Conservation (phyloP, 2,329 filamentous ascomycete species). For the Lomentospora prolificans region DNA sequence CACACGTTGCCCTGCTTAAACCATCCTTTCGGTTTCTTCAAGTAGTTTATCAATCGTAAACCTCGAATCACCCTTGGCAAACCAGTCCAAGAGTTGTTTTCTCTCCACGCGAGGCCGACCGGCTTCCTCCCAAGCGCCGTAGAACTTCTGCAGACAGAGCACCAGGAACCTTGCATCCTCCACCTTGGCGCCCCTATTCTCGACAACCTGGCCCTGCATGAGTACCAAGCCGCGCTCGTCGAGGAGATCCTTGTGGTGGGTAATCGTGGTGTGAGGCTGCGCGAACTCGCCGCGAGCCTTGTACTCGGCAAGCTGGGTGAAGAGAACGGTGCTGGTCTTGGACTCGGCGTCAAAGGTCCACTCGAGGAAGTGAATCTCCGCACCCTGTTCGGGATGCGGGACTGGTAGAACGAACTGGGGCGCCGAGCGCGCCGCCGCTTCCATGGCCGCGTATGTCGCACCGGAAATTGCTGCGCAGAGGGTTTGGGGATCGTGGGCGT, state of each 20-base stretch:
- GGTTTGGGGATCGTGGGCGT: constrained; percentile 60
- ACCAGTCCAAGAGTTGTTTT: constrained; percentile 67
- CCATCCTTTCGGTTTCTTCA: constrained; percentile 79
- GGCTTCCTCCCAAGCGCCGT: constrained; percentile 52
- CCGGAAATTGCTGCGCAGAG: constrained; percentile 78
- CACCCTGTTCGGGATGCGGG: constrained; percentile 56
- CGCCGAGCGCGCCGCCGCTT: constrained; percentile 58
- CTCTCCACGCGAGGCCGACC: constrained; percentile 39
- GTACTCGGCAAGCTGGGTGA: constrained; percentile 89
- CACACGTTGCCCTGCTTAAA: constrained; percentile 23
- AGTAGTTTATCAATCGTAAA: constrained; percentile 81
- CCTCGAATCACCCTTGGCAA: constrained; percentile 63
- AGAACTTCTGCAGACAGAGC: constrained; percentile 92
- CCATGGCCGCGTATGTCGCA: constrained; percentile 64
- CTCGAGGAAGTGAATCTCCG: constrained; percentile 93
- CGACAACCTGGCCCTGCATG: constrained; percentile 72
- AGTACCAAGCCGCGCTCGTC: constrained; percentile 69
- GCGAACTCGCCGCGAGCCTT: constrained; percentile 85
- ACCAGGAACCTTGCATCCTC: constrained; percentile 84
- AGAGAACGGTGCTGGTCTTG: constrained; percentile 66
- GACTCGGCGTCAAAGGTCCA: constrained; percentile 74
- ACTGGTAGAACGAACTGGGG: constrained; percentile 90
- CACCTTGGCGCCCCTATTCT: constrained; percentile 64
- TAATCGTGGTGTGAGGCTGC: constrained; percentile 85
- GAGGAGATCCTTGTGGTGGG: constrained; percentile 77